These are phyloP conservation scores for Delitschia confertaspora DNA, from an alignment of 495 filamentous ascomycete genomes.

Conservation along the genomic window DNA sequence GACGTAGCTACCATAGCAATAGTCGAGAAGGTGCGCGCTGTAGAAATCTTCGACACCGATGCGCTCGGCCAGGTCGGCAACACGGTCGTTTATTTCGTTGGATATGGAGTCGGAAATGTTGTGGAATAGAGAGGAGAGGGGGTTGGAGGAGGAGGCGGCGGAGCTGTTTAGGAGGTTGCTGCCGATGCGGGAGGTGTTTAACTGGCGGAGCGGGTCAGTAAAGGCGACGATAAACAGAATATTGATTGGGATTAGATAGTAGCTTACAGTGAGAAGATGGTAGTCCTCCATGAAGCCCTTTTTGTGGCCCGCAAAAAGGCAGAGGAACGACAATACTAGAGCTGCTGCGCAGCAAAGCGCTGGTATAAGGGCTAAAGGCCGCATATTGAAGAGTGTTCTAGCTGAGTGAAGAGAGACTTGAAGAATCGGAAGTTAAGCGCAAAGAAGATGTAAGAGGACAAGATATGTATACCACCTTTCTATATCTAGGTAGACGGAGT, in stretches of 20 bases:
- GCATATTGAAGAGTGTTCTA: constrained; percentile 29
- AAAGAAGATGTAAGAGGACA: no score
- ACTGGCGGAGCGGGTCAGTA: constrained; percentile 34
- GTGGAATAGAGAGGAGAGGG: constrained; percentile 28
- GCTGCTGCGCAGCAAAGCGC: constrained; percentile 45
- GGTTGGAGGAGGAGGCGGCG: constrained; percentile 19
- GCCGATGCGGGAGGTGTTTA: constrained; percentile 57
- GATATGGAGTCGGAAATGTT: constrained; percentile 34
- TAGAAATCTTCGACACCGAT: constrained; percentile 66
- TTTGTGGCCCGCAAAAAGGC: constrained; percentile 60
- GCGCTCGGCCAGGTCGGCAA: constrained; percentile 39
- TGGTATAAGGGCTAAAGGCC: constrained; percentile 37
- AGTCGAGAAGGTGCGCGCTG: constrained; percentile 58
- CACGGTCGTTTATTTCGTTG: constrained; percentile 36
- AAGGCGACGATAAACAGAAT: no score
- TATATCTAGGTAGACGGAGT: no score
- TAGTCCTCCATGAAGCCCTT: constrained; percentile 53
- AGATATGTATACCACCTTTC: no score
- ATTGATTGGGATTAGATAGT: not conserved
- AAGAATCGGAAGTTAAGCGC: no score
- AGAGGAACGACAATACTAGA: constrained; percentile 60
- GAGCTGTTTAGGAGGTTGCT: constrained; percentile 38
- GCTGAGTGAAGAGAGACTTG: no score
- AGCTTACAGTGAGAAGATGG: constrained; percentile 56
- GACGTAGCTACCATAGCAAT: constrained; percentile 56